These are phyloP conservation scores for Melocanna baccifera DNA, from an alignment of 176 grass and related monocot genomes.

Conservation along the genomic window DNA sequence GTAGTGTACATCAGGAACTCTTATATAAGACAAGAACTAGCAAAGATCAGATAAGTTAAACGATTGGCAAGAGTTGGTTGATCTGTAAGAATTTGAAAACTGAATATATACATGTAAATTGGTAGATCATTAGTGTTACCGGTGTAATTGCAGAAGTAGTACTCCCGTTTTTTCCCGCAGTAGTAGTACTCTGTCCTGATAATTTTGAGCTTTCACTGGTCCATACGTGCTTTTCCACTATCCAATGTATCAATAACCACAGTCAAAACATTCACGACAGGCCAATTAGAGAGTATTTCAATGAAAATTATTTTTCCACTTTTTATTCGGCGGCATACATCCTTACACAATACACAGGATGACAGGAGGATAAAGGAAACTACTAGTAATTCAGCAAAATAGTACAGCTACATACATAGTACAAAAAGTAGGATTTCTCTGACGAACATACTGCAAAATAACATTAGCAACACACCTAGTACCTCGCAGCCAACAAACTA, in stretches of 20 bases:
- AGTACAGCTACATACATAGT: neutral
- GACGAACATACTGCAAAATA: neutral
- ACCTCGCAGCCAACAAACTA: constrained; percentile 13
- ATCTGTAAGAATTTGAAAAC: neutral
- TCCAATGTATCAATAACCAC: neutral
- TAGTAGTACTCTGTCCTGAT: neutral
- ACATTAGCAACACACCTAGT: constrained; percentile 16
- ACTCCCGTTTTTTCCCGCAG: neutral
- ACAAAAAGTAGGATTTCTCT: constrained; percentile 2
- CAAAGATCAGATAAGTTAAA: neutral
- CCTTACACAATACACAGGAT: neutral
- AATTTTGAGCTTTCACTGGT: neutral
- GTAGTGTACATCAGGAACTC: neutral
- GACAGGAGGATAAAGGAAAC: neutral
- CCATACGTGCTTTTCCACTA: neutral
- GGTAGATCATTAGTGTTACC: neutral
- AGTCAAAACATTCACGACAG: neutral
- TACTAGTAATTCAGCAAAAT: neutral
- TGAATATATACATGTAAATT: neutral
- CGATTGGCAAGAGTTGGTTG: neutral
- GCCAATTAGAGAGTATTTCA: neutral
- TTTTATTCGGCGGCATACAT: neutral
- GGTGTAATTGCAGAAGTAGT: neutral
- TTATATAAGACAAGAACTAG: neutral
- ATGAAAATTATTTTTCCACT: neutral